A percentile compares a stretch with the other conserved stretches of the same genome.
Conservation (phyloP, 1,284 basidiomycete species). For the Boletus sp. region DNA sequence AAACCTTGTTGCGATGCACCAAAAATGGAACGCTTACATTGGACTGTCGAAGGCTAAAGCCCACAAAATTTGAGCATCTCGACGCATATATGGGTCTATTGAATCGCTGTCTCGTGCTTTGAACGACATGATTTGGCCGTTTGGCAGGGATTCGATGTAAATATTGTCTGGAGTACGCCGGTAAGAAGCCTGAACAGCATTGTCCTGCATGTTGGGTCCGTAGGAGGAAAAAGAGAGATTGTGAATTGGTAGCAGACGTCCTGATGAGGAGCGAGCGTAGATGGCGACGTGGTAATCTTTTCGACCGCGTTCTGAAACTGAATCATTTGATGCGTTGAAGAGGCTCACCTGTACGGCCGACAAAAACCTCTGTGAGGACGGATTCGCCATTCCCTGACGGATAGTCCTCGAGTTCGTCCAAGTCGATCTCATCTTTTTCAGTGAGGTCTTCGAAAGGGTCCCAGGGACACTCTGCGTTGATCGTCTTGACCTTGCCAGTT, state of each 20-base stretch:
- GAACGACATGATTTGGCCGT: constrained; percentile 74
- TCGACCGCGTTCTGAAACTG: constrained; percentile 8
- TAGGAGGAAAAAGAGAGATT: constrained; percentile 80
- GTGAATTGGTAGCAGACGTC: constrained; percentile 53
- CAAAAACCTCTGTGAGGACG: constrained; percentile 60
- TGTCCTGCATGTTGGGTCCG: constrained; percentile 79
- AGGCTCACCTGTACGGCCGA: constrained; percentile 77
- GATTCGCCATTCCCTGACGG: constrained; percentile 38
- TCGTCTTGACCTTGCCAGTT: constrained; percentile 76
- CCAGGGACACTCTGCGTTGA: constrained; percentile 76
- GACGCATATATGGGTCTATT: constrained; percentile 22
- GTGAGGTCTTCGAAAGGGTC: constrained; percentile 57
- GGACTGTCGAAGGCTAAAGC: constrained; percentile 32
- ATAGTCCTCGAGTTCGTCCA: constrained; percentile 68
- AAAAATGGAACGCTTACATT: constrained; percentile 17
- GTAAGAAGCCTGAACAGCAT: constrained; percentile 60
- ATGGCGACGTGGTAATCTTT: constrained; percentile 74
- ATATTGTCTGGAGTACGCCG: constrained; percentile 65
- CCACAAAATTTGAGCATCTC: constrained; percentile 48
- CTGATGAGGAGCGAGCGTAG: constrained; percentile 41
- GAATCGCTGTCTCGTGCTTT: constrained; percentile 38
- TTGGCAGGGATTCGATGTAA: constrained; percentile 76
- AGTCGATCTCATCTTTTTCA: constrained; percentile 45
- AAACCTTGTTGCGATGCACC: background rate
- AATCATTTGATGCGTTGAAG: background rate